Percentiles rank a stretch among this genome's conserved stretches.
Evolutionary conservation across 495 filamentous ascomycete genomes (phyloP).

Genomic region (Stereocaulon alpinum): DNA sequence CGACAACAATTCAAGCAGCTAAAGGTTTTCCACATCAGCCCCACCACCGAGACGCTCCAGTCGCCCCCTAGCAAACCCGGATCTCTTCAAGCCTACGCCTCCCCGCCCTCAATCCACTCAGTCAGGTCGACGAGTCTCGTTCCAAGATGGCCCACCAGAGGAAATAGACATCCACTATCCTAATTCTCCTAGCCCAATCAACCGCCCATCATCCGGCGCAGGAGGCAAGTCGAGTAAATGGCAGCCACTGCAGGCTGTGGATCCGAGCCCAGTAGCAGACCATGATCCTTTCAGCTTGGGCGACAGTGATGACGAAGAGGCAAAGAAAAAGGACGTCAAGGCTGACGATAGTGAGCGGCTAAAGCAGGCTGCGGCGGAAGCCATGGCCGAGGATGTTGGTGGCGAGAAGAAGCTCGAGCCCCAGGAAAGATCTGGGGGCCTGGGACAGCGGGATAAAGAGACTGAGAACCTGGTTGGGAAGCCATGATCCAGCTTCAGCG

Average conservation of each 20-base stretch:
- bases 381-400: constrained; percentile 42
- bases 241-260: constrained; percentile 83
- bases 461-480: constrained; percentile 35
- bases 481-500: constrained; percentile 14
- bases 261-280: constrained; percentile 78
- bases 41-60: constrained; percentile 40
- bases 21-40: constrained; percentile 5
- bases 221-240: constrained; percentile 76
- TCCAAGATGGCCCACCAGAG: constrained; percentile 61
- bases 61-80: constrained; percentile 64
- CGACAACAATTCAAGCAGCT: too few relatives aligned
- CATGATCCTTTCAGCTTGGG: constrained; percentile 95
- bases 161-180: constrained; percentile 72
- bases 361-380: constrained; percentile 61
- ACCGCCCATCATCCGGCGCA: constrained; percentile 28
- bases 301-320: constrained; percentile 91
- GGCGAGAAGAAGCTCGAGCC: constrained; percentile 26
- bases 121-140: constrained; percentile 65
- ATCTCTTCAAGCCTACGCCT: constrained; percentile 67
- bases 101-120: constrained; percentile 43
- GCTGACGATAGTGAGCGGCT: constrained; percentile 57
- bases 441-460: constrained; percentile 34
- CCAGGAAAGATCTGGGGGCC: constrained; percentile 27
- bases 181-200: constrained; percentile 43
- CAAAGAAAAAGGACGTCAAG: constrained; percentile 53